phyloP scores from a whole-genome alignment of 495 filamentous ascomycete species.

The Immersiella caudata region DNA sequence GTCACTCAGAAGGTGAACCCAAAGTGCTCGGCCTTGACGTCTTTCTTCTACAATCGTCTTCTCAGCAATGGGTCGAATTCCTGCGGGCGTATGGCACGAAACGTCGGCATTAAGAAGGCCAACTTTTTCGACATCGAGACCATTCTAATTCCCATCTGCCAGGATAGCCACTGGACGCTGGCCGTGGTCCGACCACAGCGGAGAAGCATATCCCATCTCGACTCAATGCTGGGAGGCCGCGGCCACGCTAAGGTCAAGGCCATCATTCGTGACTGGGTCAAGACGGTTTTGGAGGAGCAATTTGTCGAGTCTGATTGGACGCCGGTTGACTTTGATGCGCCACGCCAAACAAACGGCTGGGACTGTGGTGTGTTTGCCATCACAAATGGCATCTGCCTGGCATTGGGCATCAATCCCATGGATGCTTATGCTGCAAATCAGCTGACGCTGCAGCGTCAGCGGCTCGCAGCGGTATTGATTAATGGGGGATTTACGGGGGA shows the following conservation, averaged over 20 bases:
- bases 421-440: constrained; percentile 56
- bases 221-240: constrained; percentile 59
- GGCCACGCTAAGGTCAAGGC: constrained; percentile 25
- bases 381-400: constrained; percentile 71
- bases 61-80: constrained; percentile 50
- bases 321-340: constrained; percentile 44
- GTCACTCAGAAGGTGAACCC: constrained; percentile 52
- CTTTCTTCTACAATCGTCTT: constrained; percentile 69
- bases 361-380: constrained; percentile 85
- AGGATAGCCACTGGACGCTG: constrained; percentile 62
- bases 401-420: constrained; percentile 64
- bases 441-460: constrained; percentile 59
- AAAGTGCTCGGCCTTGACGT: constrained; percentile 69
- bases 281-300: constrained; percentile 55
- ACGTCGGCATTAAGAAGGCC: constrained; percentile 36
- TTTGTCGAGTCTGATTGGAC: constrained; percentile 68
- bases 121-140: constrained; percentile 50
- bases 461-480: constrained; percentile 70
- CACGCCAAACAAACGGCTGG: constrained; percentile 67
- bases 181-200: constrained; percentile 67
- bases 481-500: constrained; percentile 63
- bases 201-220: constrained; percentile 71
- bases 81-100: constrained; percentile 38
- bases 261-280: constrained; percentile 55
- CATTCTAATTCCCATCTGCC: constrained; percentile 51